Conservation (phyloP, 2,329 filamentous ascomycete genomes). For the Arthrinium puccinioides region DNA sequence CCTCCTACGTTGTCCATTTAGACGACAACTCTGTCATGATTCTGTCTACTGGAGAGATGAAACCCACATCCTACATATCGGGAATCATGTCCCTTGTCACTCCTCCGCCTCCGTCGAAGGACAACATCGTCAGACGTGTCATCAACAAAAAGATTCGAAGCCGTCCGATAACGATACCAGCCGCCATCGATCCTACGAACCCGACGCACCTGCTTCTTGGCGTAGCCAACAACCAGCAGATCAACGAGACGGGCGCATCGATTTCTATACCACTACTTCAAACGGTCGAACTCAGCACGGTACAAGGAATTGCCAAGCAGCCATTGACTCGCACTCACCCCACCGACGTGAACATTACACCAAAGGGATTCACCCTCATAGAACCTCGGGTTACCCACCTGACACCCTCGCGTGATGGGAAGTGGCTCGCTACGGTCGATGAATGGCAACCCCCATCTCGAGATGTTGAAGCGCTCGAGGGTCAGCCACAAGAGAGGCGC, state of each 20-base stretch:
- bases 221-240: constrained; percentile 55
- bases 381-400: constrained; percentile 75
- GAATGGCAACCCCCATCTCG: constrained; percentile 73
- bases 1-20: constrained; percentile 76
- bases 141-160: constrained; percentile 37
- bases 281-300: constrained; percentile 75
- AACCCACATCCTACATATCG: constrained; percentile 75
- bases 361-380: constrained; percentile 61
- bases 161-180: constrained; percentile 43
- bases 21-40: constrained; percentile 91
- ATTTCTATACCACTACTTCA: constrained; percentile 60
- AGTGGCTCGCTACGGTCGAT: constrained; percentile 87
- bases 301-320: constrained; percentile 76
- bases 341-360: constrained; percentile 71
- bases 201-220: constrained; percentile 61
- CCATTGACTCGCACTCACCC: constrained; percentile 82
- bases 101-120: constrained; percentile 42
- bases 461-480: constrained; percentile 56
- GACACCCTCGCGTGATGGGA: constrained; percentile 70
- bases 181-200: constrained; percentile 53
- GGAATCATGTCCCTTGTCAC: constrained; percentile 65
- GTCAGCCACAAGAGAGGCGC: constrained; percentile 38
- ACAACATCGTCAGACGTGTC: constrained; percentile 44
- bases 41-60: constrained; percentile 81
- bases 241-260: constrained; percentile 41